A percentile compares a stretch with the other conserved stretches of the same genome.
Evolutionary conservation across 441 rosid species (phyloP).

Genomic region (Populus hybrid): DNA sequence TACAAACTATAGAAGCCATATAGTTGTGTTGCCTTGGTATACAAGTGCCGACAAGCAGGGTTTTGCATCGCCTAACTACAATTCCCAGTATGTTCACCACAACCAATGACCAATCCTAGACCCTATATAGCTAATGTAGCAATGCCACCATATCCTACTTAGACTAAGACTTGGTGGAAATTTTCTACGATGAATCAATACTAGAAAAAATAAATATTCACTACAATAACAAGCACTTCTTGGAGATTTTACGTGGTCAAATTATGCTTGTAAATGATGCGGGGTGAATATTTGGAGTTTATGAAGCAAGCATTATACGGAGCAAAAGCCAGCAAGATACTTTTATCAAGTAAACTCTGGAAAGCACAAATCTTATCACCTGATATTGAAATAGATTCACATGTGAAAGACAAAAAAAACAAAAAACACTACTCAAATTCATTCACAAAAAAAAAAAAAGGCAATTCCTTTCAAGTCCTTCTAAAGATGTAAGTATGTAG

Average conservation of each 20-base stretch:
- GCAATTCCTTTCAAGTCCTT: neutral
- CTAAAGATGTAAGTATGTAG: neutral
- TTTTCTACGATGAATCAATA: neutral
- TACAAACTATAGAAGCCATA: neutral
- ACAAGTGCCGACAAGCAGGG: neutral
- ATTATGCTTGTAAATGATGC: neutral
- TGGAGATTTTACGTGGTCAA: neutral
- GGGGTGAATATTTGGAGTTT: neutral
- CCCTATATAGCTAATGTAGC: neutral
- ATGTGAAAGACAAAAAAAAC: neutral
- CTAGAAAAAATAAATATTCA: neutral
- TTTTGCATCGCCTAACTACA: neutral
- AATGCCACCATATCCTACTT: neutral
- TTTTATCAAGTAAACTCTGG: neutral
- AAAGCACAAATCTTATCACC: neutral
- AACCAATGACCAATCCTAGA: neutral
- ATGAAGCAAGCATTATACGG: neutral
- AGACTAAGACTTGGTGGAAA: neutral
- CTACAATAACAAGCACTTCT: neutral
- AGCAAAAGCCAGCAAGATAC: neutral
- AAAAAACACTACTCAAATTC: neutral
- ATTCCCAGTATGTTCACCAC: neutral
- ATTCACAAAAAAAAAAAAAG: neutral
- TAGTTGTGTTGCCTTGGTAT: neutral
- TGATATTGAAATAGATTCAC: neutral